Conservation (phyloP, 2,329 filamentous ascomycete species). For the Diplocarpon mali region DNA sequence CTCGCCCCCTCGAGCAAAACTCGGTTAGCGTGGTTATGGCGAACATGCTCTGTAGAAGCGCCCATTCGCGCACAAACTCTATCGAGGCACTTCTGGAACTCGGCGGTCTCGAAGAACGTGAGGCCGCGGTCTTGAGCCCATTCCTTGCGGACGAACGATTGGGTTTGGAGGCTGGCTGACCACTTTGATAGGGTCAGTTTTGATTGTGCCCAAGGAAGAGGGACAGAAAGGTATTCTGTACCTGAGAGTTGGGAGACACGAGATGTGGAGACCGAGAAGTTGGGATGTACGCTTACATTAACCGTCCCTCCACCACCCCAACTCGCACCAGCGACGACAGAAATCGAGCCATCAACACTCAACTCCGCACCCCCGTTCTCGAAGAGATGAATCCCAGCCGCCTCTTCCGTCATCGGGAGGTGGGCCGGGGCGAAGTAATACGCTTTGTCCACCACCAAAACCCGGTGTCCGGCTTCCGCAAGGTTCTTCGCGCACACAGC, state of each 20-base stretch:
- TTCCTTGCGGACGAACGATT: conserved; percentile 66
- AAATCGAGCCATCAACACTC: conserved; percentile 46
- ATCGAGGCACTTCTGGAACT: conserved; percentile 71
- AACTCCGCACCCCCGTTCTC: conserved; percentile 52
- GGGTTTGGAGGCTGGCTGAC: conserved; percentile 47
- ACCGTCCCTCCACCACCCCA: conserved; percentile 84
- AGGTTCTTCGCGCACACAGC: conserved; percentile 72
- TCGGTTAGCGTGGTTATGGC: conserved; percentile 63
- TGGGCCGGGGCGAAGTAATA: conserved; percentile 64
- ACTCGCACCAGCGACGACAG: conserved; percentile 55
- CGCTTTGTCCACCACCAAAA: conserved; percentile 73
- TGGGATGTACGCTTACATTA: conserved; percentile 40
- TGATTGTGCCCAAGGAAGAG: too few relatives aligned
- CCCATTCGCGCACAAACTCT: conserved; percentile 72
- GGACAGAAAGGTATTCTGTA: too few relatives aligned
- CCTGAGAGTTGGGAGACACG: too few relatives aligned
- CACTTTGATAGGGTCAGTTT: conserved; percentile 1
- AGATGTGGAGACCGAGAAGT: conserved; percentile 26
- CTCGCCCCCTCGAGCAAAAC: conserved; percentile 64
- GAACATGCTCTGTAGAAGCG: conserved; percentile 51
- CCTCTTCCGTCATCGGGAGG: conserved; percentile 60
- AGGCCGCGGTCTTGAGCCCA: conserved; percentile 61
- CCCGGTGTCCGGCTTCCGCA: conserved; percentile 61
- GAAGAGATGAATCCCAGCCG: conserved; percentile 53
- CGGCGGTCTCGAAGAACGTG: conserved; percentile 59